These are phyloP conservation scores for Lyophyllum shimeji DNA, from an alignment of 768 basidiomycete genomes.

Conservation along the genomic window DNA sequence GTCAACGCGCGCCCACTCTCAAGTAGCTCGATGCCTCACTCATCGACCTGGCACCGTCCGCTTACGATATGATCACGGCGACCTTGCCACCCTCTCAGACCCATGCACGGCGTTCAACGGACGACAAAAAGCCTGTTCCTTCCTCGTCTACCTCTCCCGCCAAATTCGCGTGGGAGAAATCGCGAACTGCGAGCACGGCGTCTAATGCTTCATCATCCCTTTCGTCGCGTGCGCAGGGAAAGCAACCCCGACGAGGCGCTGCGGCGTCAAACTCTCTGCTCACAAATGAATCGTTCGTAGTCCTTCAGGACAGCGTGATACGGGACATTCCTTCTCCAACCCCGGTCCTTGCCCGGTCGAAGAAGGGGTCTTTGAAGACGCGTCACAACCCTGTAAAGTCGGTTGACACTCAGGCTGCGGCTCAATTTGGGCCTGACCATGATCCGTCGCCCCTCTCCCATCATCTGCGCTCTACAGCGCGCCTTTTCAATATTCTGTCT, in stretches of 20 bases:
- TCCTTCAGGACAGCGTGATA: constrained; percentile 83
- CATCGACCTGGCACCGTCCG: constrained; percentile 79
- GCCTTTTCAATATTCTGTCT: constrained; percentile 75
- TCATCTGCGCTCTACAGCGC: constrained; percentile 72
- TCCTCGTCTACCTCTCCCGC: constrained; percentile 49
- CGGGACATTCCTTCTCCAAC: constrained; percentile 62
- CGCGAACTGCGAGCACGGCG: constrained; percentile 40
- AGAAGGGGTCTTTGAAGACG: constrained; percentile 42
- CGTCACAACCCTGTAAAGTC: constrained; percentile 26
- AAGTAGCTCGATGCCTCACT: constrained; percentile 86
- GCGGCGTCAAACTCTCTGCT: constrained; percentile 33
- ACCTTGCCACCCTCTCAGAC: constrained; percentile 58
- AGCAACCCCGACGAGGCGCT: constrained; percentile 49
- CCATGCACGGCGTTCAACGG: constrained; percentile 34
- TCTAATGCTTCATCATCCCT: constrained; percentile 34
- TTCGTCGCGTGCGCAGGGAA: constrained; percentile 58
- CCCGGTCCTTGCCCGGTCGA: constrained; percentile 40
- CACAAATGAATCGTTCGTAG: constrained; percentile 89
- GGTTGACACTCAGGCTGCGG: constrained; percentile 22
- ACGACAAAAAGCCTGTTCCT: constrained; percentile 44
- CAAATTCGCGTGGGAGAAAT: constrained; percentile 64
- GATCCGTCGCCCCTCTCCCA: constrained; percentile 75
- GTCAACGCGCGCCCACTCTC: neutral
- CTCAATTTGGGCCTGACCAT: constrained; percentile 49
- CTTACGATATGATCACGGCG: constrained; percentile 80